phyloP scores from a whole-genome alignment of 805 yeast species.

The Dipodascus geniculatus region DNA sequence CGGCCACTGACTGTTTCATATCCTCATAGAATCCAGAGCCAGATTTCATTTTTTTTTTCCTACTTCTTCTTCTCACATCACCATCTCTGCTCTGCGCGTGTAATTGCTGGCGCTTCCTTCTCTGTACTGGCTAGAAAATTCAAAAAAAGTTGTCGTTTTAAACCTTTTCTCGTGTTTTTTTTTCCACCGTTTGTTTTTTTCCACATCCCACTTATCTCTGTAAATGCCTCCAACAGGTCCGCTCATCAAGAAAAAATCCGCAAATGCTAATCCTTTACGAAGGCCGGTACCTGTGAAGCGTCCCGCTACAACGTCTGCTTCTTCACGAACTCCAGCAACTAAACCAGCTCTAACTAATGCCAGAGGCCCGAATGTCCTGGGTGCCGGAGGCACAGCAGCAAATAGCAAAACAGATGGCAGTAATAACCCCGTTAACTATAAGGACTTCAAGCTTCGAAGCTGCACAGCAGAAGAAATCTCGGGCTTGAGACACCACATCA shows the following conservation, averaged over 20 bases:
- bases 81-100: too few species aligned
- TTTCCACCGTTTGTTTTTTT: neutral
- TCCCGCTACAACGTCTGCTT: neutral
- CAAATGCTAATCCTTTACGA: neutral
- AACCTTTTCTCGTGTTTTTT: neutral
- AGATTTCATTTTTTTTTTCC: neutral
- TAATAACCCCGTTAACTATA: conserved; percentile 8
- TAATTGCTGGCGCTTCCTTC: neutral
- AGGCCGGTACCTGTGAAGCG: conserved; percentile 1
- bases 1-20: neutral
- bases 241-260: neutral
- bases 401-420: conserved; percentile 1
- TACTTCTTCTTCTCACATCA: too few species aligned
- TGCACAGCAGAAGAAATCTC: conserved; percentile 61
- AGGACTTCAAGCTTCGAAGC: conserved; percentile 53
- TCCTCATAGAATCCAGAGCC: too few species aligned
- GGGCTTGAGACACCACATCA: conserved; percentile 64
- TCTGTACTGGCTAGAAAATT: too few species aligned
- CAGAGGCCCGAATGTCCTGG: neutral
- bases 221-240: conserved; percentile 1
- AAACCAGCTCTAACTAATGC: neutral
- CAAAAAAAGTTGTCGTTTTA: too few species aligned
- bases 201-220: neutral
- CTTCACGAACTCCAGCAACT: neutral
- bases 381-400: conserved; percentile 2